These are phyloP conservation scores for Acanthamoeba castellanii DNA, from an alignment of 208 protist species.

Conservation along the genomic window DNA sequence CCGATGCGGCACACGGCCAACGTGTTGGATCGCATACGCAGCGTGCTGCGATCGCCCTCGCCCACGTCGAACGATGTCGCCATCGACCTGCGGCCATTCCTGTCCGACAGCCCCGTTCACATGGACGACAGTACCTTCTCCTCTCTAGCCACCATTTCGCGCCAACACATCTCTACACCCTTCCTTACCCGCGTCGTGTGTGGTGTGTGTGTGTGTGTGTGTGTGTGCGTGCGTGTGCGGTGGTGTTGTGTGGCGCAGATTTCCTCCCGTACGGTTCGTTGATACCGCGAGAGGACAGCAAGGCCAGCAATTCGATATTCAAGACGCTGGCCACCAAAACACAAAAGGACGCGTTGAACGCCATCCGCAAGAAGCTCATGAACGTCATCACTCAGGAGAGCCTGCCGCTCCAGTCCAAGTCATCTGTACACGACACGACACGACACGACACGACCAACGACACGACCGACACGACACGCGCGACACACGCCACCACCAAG, in stretches of 20 bases:
- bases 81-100: neutral
- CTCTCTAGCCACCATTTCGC: neutral
- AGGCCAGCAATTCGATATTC: slow-evolving; percentile 19
- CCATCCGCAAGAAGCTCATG: slow-evolving; percentile 43
- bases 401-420: slow-evolving; percentile 11
- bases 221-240: neutral
- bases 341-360: slow-evolving; percentile 27
- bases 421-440: neutral
- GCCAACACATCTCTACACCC: too few species aligned
- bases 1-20: slow-evolving; percentile 15
- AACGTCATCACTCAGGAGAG: neutral
- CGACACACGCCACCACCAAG: too few species aligned
- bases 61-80: neutral
- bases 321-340: slow-evolving; percentile 21
- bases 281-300: neutral
- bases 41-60: neutral
- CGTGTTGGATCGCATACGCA: neutral
- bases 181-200: too few species aligned
- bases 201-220: neutral
- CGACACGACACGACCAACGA: too few species aligned
- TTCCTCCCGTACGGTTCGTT: slow-evolving; percentile 27
- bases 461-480: neutral
- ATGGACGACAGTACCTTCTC: neutral
- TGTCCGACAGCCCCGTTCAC: neutral
- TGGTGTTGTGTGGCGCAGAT: neutral